Base-by-base conservation (phyloP, 2,329 filamentous ascomycete species). In the Colletotrichum spinosum region DNA sequence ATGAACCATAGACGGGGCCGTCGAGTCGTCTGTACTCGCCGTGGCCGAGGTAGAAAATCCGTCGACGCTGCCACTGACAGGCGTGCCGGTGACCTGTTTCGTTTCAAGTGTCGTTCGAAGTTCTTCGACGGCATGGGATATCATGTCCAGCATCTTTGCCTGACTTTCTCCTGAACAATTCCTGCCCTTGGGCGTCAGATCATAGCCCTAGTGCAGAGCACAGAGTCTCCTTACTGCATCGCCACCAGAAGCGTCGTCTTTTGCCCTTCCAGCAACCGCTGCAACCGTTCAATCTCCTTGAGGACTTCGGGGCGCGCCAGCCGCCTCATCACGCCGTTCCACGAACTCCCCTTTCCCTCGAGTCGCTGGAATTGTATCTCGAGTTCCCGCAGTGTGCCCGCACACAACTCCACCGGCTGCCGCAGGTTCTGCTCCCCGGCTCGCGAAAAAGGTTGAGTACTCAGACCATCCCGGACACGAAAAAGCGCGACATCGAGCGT, bases 201-300 rank as follows among this genome's bases (percentile, higher is more conserved):
- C 17, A 17, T 17, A 17, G 17, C 17, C 17, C 17, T 17, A 17
- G 17, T 17, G 17, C 17, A 17, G 17, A 17, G 8, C 10, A 33
- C 38, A 12, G 38, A 12, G 12, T 41, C 12, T 41, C 12, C 53
- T 6, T 5, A 60, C 50, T 54, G 57, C 57, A 60, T 60, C 7
- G 49, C 57, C 13, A 48, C n/a, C 9, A 54, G 42, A 13, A 54
- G 48, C 34, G 41, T 54, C 17, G 12, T 39, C 42, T 60, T 54
- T 25, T 60, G 57, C 10, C 49, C 35, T 17, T 60, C 41, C 35
- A 60, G 15, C 12, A 10, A 8, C 2, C 7, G 9, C 13, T 54
- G 57, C 25, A 60, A 45, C 49, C 9, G 53, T 5, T 44, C 8
- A 2, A 60, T 60, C 11, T 60, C 56, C 34, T 49, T 33, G 48